Conservation (phyloP, 352 stramenopile genomes). For the Globisporangium rhizosaccharum region DNA sequence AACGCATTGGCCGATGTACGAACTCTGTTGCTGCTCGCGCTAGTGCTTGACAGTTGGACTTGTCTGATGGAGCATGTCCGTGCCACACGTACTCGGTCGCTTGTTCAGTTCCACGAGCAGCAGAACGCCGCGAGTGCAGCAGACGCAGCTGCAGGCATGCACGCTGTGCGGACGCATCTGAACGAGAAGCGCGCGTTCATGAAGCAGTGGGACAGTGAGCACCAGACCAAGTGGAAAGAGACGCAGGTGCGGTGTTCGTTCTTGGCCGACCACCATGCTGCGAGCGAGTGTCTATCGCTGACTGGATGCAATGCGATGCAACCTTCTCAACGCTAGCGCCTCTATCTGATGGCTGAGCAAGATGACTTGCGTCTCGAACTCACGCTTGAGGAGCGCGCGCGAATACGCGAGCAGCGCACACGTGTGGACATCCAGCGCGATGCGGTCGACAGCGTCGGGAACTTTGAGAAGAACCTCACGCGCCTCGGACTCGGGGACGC, state of each 20-base stretch:
- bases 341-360: conserved; percentile 32
- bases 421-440: conserved; percentile 31
- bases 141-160: conserved; percentile 17
- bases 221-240: conserved; percentile 43
- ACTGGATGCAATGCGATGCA: background rate
- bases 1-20: conserved; percentile 38
- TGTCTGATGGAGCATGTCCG: background rate
- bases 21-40: background rate
- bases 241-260: conserved; percentile 34
- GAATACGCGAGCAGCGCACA: conserved; percentile 22
- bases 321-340: conserved; percentile 11
- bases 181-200: conserved; percentile 58
- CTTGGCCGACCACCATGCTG: no score
- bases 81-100: no score
- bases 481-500: conserved; percentile 35
- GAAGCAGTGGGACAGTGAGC: conserved; percentile 53
- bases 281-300: background rate
- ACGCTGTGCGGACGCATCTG: conserved; percentile 35
- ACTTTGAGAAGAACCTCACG: conserved; percentile 66
- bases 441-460: conserved; percentile 30
- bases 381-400: conserved; percentile 38
- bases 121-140: conserved; percentile 19
- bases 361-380: conserved; percentile 59
- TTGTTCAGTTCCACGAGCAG: conserved; percentile 25
- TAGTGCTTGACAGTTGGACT: background rate